A percentile compares a stretch with the other conserved stretches of the same genome.
phyloP scores from a whole-genome alignment of 345 rosid genomes.

The Dipteronia dyeriana region DNA sequence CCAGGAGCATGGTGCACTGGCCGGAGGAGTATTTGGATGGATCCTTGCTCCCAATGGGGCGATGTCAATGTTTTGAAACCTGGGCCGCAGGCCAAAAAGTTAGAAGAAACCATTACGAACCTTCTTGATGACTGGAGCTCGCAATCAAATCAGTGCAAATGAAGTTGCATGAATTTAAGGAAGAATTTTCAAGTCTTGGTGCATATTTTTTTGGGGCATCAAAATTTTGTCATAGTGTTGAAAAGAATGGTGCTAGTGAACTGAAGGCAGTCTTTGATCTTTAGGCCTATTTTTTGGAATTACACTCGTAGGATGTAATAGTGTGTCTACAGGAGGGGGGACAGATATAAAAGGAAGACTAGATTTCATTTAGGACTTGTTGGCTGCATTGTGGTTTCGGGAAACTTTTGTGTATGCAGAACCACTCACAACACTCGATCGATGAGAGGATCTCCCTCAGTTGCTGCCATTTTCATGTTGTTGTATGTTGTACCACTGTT shows the following conservation, averaged over 20 bases:
- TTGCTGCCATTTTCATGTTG: slow-evolving; percentile 28
- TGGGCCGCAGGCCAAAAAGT: slow-evolving; percentile 74
- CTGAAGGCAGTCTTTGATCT: slow-evolving; percentile 38
- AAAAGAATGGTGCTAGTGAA: slow-evolving; percentile 18
- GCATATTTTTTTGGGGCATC: slow-evolving; percentile 31
- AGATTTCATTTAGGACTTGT: slow-evolving; percentile 24
- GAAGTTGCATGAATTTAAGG: slow-evolving; percentile 33
- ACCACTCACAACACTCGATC: slow-evolving; percentile 8
- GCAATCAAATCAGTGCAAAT: slow-evolving; percentile 79
- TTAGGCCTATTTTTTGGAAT: slow-evolving; percentile 40
- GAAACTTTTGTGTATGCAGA: slow-evolving; percentile 6
- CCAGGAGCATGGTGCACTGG: slow-evolving; percentile 98
- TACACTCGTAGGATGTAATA: slow-evolving; percentile 24
- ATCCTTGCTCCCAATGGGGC: slow-evolving; percentile 97
- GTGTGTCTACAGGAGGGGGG: slow-evolving; percentile 29
- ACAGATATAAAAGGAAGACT: slow-evolving; percentile 27
- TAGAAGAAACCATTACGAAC: slow-evolving; percentile 64
- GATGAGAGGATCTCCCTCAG: slow-evolving; percentile 21
- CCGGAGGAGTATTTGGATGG: slow-evolving; percentile 67
- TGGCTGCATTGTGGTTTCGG: not conserved
- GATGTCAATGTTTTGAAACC: slow-evolving; percentile 76
- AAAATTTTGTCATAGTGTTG: slow-evolving; percentile 19
- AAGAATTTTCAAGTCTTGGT: slow-evolving; percentile 18
- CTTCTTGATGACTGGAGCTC: slow-evolving; percentile 73
- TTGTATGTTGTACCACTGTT: slow-evolving; percentile 24